Evolutionary conservation across 208 protist species (phyloP), one percentile per base, ranked within the genome.

Genomic region (Strigomonas oncopelti): DNA sequence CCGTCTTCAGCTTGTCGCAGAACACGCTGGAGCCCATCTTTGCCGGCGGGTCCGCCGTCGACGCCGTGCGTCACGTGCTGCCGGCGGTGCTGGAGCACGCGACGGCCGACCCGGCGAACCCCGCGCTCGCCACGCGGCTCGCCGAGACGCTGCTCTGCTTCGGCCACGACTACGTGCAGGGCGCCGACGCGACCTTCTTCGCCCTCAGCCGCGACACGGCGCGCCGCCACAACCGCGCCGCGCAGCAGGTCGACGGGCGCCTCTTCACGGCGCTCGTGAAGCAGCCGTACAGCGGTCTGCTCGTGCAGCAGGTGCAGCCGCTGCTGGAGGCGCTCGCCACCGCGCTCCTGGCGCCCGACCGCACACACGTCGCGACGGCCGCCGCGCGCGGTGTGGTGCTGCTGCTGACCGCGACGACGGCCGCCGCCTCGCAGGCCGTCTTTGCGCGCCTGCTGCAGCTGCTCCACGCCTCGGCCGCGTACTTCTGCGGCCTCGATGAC

Each of bases 101-200:
- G 55, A 59, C 68, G 1, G 84, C 77, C 58, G 71, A 92, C 52
- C 72, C 90, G 58, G 69, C 74, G 56, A 77, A 85, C 74, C 69
- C 65, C n/a, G 9, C 61, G 1, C 67, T 66, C 5, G 52, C 72
- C 1, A 66, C 59, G n/a, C 59, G 72, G n/a, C 61, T 75, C 36
- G 72, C 69, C 24, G 83, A 93, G 69, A 25, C 91, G 67, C 74
- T 96, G 13, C 57, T 92, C 13, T 92, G 88, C 53, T 85, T 73
- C 53, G 91, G 82, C 0, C 88, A 94, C 75, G 88, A 92, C 74
- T 69, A 89, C 78, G 66, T 89, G 20, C 85, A 92, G 61, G 81
- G 83, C 32, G 77, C 72, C 42, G 90, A 93, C 61, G 74, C 78
- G 11, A 83, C 63, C 70, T 90, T 88, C 74, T 91, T 81, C 72